Evolutionary conservation across 768 basidiomycete species (phyloP), one percentile per base, ranked within the genome.

Genomic region (Exsudoporus frostii): DNA sequence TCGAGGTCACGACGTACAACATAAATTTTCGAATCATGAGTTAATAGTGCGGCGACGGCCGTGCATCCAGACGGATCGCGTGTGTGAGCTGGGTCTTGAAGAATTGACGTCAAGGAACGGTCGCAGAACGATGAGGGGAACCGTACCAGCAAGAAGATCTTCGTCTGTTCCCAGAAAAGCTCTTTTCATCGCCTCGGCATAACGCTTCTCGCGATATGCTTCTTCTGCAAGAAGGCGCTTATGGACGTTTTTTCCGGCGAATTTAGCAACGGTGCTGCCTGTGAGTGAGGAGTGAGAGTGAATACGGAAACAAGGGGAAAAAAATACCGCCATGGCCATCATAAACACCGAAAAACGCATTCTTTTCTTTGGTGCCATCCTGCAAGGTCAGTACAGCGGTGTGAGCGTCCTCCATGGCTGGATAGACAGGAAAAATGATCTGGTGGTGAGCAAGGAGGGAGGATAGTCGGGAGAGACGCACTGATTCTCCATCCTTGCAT

Each of bases 401-500:
- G 71, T 98, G 96, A 1, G 96, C 84, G 65, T 99, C 96, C 74
- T 99, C 97, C 97, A 99, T 98, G 62, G 86, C 96, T 99, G 65
- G 47, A 54, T 53, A 13, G 4, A 34, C 8, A 10, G 37, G 20
- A 42, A 15, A 36, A 25, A 24, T 22, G 29, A 41, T n/a, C 24
- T 45, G 2, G 36, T 19, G 10, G 38, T 63, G 51, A 56, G 53
- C 2, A 22, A 22, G 32, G 9, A 8, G 13, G 14, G 22, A 10
- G 7, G 10, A 41, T 15, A 46, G 34, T 2, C 17, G 37, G 34
- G 33, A 34, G 53, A 55, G 29, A 87, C 96, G 74, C 65, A 99
- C 96, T 84, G 73, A 98, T 88, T 72, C 97, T 80, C 97, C 97
- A 99, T 64, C 97, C 97, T 72, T 99, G 97, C 96, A 98, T 98